Conservation (phyloP, 352 stramenopile genomes). For the Globisporangium splendens region DNA sequence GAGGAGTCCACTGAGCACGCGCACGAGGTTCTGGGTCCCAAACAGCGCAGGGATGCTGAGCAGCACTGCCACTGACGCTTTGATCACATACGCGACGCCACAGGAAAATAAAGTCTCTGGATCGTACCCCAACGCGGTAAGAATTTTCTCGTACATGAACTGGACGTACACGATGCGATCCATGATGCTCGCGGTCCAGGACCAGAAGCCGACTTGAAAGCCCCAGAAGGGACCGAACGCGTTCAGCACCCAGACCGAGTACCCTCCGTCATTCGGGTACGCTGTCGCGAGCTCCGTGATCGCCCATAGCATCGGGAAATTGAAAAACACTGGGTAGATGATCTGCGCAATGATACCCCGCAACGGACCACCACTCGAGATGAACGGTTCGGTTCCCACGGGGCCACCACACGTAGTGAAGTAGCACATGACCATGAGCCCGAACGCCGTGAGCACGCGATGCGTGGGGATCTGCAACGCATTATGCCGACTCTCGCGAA, state of each 20-base stretch:
- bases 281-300: constrained; percentile 84
- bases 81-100: constrained; percentile 17
- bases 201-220: constrained; percentile 59
- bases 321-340: constrained; percentile 82
- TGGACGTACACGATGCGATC: constrained; percentile 45
- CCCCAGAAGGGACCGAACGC: constrained; percentile 83
- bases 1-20: no score
- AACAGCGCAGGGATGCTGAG: constrained; percentile 19
- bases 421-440: background rate
- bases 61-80: constrained; percentile 18
- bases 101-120: background rate
- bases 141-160: constrained; percentile 11
- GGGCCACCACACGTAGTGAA: constrained; percentile 17
- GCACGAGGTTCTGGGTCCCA: constrained; percentile 6
- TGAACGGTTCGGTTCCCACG: constrained; percentile 22
- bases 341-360: constrained; percentile 70
- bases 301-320: constrained; percentile 77
- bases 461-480: background rate
- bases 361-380: constrained; percentile 29
- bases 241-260: constrained; percentile 85
- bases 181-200: constrained; percentile 71
- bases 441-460: background rate
- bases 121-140: background rate
- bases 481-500: no score
- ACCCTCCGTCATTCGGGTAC: constrained; percentile 76